A percentile compares a stretch with the other conserved stretches of the same genome.
Conservation (phyloP, 805 yeast species). For the Myxozyma lipomycoides region DNA sequence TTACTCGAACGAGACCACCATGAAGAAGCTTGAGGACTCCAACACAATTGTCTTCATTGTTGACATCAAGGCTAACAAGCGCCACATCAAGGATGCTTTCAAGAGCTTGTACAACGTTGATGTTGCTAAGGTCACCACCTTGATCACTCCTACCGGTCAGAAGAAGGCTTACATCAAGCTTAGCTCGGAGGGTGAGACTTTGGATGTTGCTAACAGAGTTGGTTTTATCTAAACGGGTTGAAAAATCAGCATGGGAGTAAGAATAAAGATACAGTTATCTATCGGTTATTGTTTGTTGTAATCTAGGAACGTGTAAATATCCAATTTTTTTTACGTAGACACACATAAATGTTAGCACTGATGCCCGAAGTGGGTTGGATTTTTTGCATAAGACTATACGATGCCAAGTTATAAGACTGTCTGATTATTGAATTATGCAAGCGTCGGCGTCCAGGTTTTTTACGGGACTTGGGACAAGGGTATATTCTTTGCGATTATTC, state of each 20-base stretch:
- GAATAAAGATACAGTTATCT: no score
- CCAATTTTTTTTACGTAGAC: no score
- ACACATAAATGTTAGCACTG: no score
- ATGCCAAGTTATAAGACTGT: no score
- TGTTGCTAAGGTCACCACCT: constrained; percentile 88
- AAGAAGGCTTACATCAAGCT: constrained; percentile 99
- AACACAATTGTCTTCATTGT: constrained; percentile 99
- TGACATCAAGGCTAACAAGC: constrained; percentile 94
- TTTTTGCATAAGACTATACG: no score
- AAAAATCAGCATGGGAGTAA: background rate
- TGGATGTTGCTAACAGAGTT: constrained; percentile 99
- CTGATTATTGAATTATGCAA: no score
- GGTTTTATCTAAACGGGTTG: constrained; percentile 46
- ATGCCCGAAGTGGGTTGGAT: no score
- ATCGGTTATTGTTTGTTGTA: no score
- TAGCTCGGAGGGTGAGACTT: constrained; percentile 98
- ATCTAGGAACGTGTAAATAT: no score
- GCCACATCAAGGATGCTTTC: constrained; percentile 97
- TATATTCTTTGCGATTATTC: no score
- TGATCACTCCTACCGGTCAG: constrained; percentile 95
- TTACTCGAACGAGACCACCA: constrained; percentile 96
- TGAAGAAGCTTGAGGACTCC: constrained; percentile 99
- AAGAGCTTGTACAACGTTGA: constrained; percentile 98
- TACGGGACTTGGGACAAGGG: no score
- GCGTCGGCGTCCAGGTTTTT: no score